phyloP scores from a whole-genome alignment of 345 rosid genomes.

The Hevea brasiliensis region DNA sequence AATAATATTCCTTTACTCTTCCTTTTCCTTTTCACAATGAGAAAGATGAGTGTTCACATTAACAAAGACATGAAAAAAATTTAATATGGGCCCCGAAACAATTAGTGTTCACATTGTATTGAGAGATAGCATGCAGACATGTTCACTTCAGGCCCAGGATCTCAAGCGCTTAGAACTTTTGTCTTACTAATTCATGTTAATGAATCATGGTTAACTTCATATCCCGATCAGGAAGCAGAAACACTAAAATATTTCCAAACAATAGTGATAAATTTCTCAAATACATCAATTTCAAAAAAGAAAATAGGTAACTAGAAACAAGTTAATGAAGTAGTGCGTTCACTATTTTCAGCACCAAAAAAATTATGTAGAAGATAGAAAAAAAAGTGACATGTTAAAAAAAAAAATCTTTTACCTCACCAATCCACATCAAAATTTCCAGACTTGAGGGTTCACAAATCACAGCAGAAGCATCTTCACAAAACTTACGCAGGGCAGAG shows the following conservation, averaged over 20 bases:
- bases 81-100: background rate
- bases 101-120: too few relatives aligned
- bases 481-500: slow-evolving; percentile 78
- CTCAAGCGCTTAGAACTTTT: background rate
- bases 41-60: background rate
- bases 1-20: background rate
- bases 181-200: background rate
- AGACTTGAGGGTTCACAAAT: slow-evolving; percentile 77
- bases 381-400: background rate
- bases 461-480: slow-evolving; percentile 75
- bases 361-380: background rate
- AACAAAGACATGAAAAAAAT: background rate
- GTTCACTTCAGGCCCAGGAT: background rate
- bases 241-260: background rate
- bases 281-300: background rate
- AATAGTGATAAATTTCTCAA: slow-evolving; percentile 4
- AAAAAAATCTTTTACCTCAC: slow-evolving; percentile 68
- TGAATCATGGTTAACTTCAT: background rate
- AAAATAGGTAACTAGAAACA: background rate
- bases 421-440: slow-evolving; percentile 87
- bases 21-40: background rate
- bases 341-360: slow-evolving; percentile 1
- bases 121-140: background rate
- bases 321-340: background rate
- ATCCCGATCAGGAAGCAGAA: background rate